phyloP scores from a whole-genome alignment of 768 basidiomycete species.

The Tricholoma sp. region DNA sequence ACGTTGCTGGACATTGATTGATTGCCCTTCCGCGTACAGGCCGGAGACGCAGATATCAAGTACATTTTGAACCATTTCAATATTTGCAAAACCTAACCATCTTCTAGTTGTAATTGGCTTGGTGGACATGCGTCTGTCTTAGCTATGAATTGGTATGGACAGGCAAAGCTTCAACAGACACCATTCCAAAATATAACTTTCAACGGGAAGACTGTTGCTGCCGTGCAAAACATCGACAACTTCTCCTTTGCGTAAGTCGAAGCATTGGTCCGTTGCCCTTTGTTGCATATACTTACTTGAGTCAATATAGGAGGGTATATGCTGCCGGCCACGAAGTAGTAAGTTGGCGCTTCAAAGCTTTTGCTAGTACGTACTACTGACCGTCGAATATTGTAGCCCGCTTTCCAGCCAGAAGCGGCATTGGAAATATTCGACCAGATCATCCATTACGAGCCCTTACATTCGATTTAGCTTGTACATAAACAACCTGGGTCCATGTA shows the following conservation, averaged over 20 bases:
- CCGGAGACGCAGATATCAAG: constrained; percentile 45
- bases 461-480: background rate
- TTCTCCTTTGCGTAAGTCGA: constrained; percentile 60
- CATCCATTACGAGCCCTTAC: constrained; percentile 35
- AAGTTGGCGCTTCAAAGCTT: constrained; percentile 17
- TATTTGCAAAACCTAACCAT: background rate
- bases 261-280: background rate
- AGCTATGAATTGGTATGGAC: constrained; percentile 44
- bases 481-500: background rate
- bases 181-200: constrained; percentile 55
- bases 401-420: constrained; percentile 55
- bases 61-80: constrained; percentile 13
- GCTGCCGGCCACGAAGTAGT: constrained; percentile 62
- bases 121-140: constrained; percentile 36
- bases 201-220: constrained; percentile 44
- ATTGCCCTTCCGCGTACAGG: constrained; percentile 19
- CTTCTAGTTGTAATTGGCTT: constrained; percentile 37
- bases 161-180: constrained; percentile 28
- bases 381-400: constrained; percentile 33
- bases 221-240: constrained; percentile 60
- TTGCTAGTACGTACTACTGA: background rate
- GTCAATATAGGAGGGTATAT: constrained; percentile 41
- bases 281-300: background rate
- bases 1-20: constrained; percentile 24
- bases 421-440: constrained; percentile 58